Percentiles rank a stretch among this genome's conserved stretches.
Conservation (phyloP, 2,329 filamentous ascomycete genomes). For the Colletotrichum sp. region DNA sequence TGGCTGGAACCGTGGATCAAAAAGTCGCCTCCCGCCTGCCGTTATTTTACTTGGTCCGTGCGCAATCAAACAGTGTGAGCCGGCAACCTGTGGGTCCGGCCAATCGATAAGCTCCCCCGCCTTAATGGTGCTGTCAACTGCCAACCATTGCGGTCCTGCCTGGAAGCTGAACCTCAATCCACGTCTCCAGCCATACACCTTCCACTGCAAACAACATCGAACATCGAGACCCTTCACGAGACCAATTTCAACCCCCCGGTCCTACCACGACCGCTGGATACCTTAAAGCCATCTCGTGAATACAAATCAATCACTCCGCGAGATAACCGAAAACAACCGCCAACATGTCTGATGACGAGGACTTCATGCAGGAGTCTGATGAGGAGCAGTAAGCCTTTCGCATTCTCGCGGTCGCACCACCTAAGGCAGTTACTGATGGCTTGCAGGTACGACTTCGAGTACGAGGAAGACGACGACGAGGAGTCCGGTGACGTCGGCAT, state of each 20-base stretch:
- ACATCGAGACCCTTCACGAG: background rate
- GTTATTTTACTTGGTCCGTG: background rate
- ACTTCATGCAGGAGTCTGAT: slow-evolving; percentile 54
- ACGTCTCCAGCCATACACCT: background rate
- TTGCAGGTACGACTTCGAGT: slow-evolving; percentile 88
- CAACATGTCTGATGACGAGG: slow-evolving; percentile 57
- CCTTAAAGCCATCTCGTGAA: background rate
- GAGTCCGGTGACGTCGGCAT: slow-evolving; percentile 90
- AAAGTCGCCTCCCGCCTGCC: slow-evolving; percentile 13
- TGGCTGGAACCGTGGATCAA: background rate
- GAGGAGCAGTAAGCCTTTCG: slow-evolving; percentile 44
- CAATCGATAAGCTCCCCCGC: slow-evolving; percentile 23
- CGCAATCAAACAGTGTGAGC: background rate
- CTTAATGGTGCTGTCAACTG: background rate
- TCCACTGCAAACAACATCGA: background rate
- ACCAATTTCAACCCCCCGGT: background rate
- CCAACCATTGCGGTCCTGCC: background rate
- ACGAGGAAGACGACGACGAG: slow-evolving; percentile 90
- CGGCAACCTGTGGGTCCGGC: background rate
- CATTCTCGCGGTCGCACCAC: too few relatives aligned
- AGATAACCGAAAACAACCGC: background rate
- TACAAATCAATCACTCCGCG: background rate
- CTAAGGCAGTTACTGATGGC: slow-evolving; percentile 14
- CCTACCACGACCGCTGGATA: background rate
- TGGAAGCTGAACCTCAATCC: background rate